Base-by-base conservation (phyloP, 805 yeast species). In the Middelhovenomyces tepae region DNA sequence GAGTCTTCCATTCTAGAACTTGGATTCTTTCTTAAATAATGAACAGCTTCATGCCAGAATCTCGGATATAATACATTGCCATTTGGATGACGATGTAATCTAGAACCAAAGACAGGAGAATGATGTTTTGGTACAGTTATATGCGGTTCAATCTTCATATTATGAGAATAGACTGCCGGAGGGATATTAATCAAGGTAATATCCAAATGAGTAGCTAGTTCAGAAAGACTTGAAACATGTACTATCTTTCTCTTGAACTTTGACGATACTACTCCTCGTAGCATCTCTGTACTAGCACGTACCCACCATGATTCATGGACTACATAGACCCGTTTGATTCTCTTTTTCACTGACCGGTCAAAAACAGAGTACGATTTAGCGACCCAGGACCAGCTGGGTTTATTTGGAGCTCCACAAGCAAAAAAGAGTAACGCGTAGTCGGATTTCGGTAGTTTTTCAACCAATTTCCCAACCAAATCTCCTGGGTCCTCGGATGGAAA, bases 241-340 rank as follows among this genome's bases (percentile, higher is more conserved):
- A 67, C 53, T 25, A 68, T 43, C 35, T 65, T 65, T 15, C 47
- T 42, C 24, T 50, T 42, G 47, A 66, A 61, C 41, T 73, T 74
- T 35, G 69, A 57, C 34, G 67, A 64, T 35, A 74, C 59, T 2
- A 81, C 75, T 47, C 78, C 80, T 36, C 75, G 65, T 38, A 83
- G 60, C 16, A 85, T 68, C 34, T 81, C 86, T 10, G 80, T 71
- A 22, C 84, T 69, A 0, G 94, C 78, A 46, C 85, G 73, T 17
- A 84, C 71, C 57, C 87, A 71, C 91, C 95, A 86, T 29, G 81
- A 78, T 45, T 87, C 95, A 56, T 89, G 96, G 2, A 89, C 94
- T 19, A 87, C 69, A 42, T 78, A 80, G 2, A 85, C 63, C 47
- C 74, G 78, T 32, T 61, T 59, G 27, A 89, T 56, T 35, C 70